Conservation (phyloP, 2,329 filamentous ascomycete species). For the Myriosclerotinia scirpicola region DNA sequence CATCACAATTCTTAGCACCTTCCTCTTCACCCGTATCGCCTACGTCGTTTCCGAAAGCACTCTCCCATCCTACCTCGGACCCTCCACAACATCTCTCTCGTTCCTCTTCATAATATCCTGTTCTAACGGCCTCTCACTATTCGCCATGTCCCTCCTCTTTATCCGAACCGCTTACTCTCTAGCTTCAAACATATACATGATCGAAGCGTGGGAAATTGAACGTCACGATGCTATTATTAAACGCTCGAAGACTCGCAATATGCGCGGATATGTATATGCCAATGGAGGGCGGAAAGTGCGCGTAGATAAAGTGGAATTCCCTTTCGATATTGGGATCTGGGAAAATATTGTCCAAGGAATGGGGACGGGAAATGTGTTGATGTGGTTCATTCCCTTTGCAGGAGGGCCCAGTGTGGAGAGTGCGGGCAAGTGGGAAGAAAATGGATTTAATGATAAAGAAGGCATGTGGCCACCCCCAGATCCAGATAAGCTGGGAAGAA, state of each 20-base stretch:
- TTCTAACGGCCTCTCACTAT: slow-evolving; percentile 57
- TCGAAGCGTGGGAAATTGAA: slow-evolving; percentile 75
- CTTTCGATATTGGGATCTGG: slow-evolving; percentile 77
- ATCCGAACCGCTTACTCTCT: slow-evolving; percentile 61
- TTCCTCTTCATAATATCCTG: slow-evolving; percentile 61
- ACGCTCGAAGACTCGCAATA: slow-evolving; percentile 61
- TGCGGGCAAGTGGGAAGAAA: slow-evolving; percentile 63
- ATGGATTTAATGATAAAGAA: slow-evolving; percentile 68
- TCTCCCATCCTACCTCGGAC: slow-evolving; percentile 73
- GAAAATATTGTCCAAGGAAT: slow-evolving; percentile 73
- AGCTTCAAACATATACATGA: slow-evolving; percentile 71
- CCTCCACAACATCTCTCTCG: slow-evolving; percentile 57
- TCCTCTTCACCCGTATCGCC: slow-evolving; percentile 59
- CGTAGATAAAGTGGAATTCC: slow-evolving; percentile 70
- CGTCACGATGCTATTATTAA: slow-evolving; percentile 75
- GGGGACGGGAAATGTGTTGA: slow-evolving; percentile 63
- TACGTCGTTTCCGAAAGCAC: slow-evolving; percentile 64
- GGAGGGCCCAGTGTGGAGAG: slow-evolving; percentile 46
- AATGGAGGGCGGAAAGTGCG: slow-evolving; percentile 53
- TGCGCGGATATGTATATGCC: slow-evolving; percentile 43
- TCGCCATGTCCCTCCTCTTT: slow-evolving; percentile 65
- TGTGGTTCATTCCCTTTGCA: slow-evolving; percentile 70
- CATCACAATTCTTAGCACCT: slow-evolving; percentile 56
- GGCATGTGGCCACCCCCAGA: slow-evolving; percentile 64
- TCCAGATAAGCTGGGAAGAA: slow-evolving; percentile 55